Conservation (phyloP, 2,329 filamentous ascomycete genomes). For the Penicillium vulpinum region DNA sequence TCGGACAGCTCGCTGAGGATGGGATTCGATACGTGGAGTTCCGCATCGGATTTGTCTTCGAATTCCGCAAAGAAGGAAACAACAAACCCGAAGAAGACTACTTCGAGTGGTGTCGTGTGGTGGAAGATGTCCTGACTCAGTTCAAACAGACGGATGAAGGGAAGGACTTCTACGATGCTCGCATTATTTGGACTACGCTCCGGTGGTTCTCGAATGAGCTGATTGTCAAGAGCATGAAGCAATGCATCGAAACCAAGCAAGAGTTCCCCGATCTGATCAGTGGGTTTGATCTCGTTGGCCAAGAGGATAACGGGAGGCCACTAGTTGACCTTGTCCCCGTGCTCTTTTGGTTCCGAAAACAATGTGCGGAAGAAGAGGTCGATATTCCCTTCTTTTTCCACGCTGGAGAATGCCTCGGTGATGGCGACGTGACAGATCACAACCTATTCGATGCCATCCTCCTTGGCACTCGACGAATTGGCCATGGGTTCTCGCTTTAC, state of each 20-base stretch:
- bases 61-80: slow-evolving; percentile 65
- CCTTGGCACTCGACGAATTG: slow-evolving; percentile 83
- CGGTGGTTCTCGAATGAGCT: slow-evolving; percentile 63
- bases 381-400: slow-evolving; percentile 95
- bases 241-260: slow-evolving; percentile 80
- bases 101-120: slow-evolving; percentile 67
- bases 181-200: slow-evolving; percentile 81
- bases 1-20: slow-evolving; percentile 72
- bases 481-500: slow-evolving; percentile 83
- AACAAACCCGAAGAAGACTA: slow-evolving; percentile 69
- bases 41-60: slow-evolving; percentile 69
- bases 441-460: slow-evolving; percentile 90
- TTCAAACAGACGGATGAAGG: slow-evolving; percentile 74
- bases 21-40: slow-evolving; percentile 84
- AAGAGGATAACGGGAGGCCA: slow-evolving; percentile 77
- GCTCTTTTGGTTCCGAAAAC: slow-evolving; percentile 90
- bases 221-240: slow-evolving; percentile 79
- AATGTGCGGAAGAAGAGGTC: slow-evolving; percentile 73
- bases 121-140: slow-evolving; percentile 73
- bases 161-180: slow-evolving; percentile 76
- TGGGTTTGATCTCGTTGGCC: slow-evolving; percentile 86
- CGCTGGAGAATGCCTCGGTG: slow-evolving; percentile 82
- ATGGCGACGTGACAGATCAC: slow-evolving; percentile 72
- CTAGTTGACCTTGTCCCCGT: slow-evolving; percentile 77
- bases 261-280: slow-evolving; percentile 76